phyloP scores from a whole-genome alignment of 2,329 filamentous ascomycete genomes.

The Ramularia endophylla region DNA sequence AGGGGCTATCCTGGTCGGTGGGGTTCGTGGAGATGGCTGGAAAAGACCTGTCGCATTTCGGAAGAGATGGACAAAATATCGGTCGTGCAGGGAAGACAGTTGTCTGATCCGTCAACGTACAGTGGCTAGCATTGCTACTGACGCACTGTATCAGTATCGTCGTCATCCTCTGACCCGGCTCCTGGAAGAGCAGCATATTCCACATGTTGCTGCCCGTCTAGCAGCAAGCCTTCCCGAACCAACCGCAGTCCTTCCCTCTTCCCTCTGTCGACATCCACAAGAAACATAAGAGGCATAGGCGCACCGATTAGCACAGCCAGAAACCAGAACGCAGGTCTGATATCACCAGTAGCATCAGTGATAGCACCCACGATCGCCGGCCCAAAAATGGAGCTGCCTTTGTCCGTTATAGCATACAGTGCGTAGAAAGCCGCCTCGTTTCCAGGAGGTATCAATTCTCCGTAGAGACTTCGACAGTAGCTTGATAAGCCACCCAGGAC shows the following conservation, averaged over 20 bases:
- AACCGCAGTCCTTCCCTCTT: slow-evolving; percentile 38
- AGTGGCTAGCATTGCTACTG: too few species aligned
- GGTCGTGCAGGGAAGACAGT: too few species aligned
- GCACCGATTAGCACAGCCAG: slow-evolving; percentile 76
- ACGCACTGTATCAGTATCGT: too few species aligned
- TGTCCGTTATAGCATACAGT: slow-evolving; percentile 95
- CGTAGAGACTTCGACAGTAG: slow-evolving; percentile 88
- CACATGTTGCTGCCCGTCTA: too few species aligned
- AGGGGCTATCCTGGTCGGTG: too few species aligned
- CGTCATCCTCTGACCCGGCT: too few species aligned
- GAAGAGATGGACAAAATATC: too few species aligned
- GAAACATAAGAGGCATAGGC: slow-evolving; percentile 76
- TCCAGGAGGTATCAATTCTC: slow-evolving; percentile 87
- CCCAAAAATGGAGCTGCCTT: slow-evolving; percentile 88
- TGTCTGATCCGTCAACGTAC: too few species aligned
- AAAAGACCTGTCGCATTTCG: too few species aligned
- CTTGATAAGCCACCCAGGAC: slow-evolving; percentile 88
- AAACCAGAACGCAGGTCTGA: slow-evolving; percentile 75
- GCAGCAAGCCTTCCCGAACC: slow-evolving; percentile 29
- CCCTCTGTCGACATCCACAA: slow-evolving; percentile 70
- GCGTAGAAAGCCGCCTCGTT: slow-evolving; percentile 96
- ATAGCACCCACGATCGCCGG: slow-evolving; percentile 91
- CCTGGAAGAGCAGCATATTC: too few species aligned
- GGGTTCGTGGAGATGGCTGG: too few species aligned
- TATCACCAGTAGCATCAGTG: slow-evolving; percentile 60